phyloP scores from a whole-genome alignment of 768 basidiomycete genomes.

The Tulasnella sp. region DNA sequence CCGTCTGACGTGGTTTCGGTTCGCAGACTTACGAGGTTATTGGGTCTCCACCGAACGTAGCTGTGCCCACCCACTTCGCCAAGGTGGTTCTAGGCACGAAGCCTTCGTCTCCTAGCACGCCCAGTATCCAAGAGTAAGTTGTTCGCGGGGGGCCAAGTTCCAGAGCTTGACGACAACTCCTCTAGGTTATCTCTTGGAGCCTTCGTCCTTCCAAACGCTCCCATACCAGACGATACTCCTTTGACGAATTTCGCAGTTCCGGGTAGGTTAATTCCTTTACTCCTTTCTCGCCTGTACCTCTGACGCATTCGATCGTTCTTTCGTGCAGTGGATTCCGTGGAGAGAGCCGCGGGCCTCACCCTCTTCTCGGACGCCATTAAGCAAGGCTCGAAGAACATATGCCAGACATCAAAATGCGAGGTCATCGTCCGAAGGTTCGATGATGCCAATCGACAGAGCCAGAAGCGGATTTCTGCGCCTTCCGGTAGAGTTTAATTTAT shows the following conservation, averaged over 20 bases:
- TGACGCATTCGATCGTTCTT: neutral
- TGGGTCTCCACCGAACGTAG: conserved; percentile 78
- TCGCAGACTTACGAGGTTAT: conserved; percentile 87
- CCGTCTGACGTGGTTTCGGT: neutral
- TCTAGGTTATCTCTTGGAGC: conserved; percentile 66
- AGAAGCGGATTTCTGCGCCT: conserved; percentile 3
- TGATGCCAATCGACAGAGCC: conserved; percentile 44
- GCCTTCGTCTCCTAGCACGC: conserved; percentile 64
- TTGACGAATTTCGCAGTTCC: conserved; percentile 76
- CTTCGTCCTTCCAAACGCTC: conserved; percentile 92
- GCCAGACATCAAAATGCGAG: conserved; percentile 80
- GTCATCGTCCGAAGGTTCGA: conserved; percentile 85
- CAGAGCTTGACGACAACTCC: neutral
- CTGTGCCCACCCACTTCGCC: conserved; percentile 97
- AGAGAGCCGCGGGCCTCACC: conserved; percentile 77
- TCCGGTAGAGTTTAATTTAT: neutral
- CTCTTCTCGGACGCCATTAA: conserved; percentile 83
- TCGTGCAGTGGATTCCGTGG: conserved; percentile 78
- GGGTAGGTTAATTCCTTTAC: conserved; percentile 39
- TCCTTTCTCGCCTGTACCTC: neutral
- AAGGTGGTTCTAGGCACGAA: conserved; percentile 82
- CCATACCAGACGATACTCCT: conserved; percentile 76
- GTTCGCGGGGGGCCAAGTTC: neutral
- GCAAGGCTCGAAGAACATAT: conserved; percentile 69
- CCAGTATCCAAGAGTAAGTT: conserved; percentile 50